These are phyloP conservation scores for Multifurca ochricompacta DNA, from an alignment of 768 basidiomycete species.

Conservation along the genomic window DNA sequence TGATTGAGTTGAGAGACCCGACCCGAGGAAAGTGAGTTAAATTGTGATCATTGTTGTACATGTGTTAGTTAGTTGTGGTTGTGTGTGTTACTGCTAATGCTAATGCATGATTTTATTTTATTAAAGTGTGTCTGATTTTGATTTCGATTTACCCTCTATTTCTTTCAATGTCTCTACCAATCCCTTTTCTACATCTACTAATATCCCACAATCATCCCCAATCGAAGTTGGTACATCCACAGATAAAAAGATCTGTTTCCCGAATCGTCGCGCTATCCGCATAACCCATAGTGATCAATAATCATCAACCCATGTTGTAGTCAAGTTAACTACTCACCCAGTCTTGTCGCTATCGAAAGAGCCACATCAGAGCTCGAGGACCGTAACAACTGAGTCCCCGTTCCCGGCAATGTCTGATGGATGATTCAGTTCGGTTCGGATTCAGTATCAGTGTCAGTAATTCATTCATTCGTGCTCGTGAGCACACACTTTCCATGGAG, in stretches of 20 bases:
- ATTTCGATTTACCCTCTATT: constrained; percentile 23
- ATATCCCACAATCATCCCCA: constrained; percentile 40
- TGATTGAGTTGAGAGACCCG: too few species aligned
- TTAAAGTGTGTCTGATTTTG: too few species aligned
- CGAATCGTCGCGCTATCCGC: constrained; percentile 50
- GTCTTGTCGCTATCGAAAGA: constrained; percentile 67
- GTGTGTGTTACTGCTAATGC: too few species aligned
- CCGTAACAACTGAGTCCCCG: constrained; percentile 57
- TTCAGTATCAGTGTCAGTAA: neutral
- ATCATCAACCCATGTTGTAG: constrained; percentile 8
- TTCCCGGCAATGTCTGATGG: constrained; percentile 8
- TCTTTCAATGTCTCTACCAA: constrained; percentile 42
- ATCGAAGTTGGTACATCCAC: constrained; percentile 47
- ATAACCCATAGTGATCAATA: constrained; percentile 18
- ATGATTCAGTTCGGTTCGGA: neutral
- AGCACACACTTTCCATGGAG: constrained; percentile 34
- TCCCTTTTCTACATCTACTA: constrained; percentile 54
- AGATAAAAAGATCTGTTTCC: constrained; percentile 65
- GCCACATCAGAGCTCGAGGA: constrained; percentile 54
- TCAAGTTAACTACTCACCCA: constrained; percentile 46
- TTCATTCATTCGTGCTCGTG: neutral
- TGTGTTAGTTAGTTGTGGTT: too few species aligned
- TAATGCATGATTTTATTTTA: too few species aligned
- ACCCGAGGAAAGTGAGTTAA: too few species aligned
- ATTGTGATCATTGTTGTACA: too few species aligned